Conservation (phyloP, 768 basidiomycete species). For the Leccinum ochraceum region DNA sequence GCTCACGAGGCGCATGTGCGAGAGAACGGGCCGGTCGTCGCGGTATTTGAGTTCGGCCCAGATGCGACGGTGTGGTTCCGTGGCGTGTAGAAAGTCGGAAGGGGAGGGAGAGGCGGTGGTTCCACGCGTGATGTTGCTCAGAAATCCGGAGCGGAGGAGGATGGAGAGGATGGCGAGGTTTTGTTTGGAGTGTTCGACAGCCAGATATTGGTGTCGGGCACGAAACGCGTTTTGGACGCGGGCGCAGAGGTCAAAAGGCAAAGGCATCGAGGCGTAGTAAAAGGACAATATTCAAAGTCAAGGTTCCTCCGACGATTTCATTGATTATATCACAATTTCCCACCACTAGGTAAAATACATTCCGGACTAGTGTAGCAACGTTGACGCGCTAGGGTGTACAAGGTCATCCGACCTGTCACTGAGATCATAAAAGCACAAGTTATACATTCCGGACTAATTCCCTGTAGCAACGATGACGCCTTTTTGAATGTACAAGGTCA, state of each 20-base stretch:
- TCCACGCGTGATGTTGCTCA: constrained; percentile 81
- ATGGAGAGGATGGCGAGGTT: constrained; percentile 92
- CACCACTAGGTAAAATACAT: no score
- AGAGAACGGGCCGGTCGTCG: constrained; percentile 82
- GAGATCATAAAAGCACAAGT: no score
- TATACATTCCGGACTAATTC: no score
- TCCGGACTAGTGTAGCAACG: no score
- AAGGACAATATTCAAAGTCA: neutral
- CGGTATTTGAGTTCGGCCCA: constrained; percentile 94
- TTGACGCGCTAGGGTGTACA: no score
- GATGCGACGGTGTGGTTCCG: constrained; percentile 61
- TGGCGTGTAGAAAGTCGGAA: constrained; percentile 53
- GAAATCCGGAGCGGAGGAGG: constrained; percentile 87
- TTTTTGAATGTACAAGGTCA: constrained; percentile 22
- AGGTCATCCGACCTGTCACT: no score
- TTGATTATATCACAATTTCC: constrained; percentile 17
- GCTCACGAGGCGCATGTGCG: constrained; percentile 77
- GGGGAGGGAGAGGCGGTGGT: constrained; percentile 68
- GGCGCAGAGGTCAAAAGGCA: constrained; percentile 87
- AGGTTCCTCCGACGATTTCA: no score
- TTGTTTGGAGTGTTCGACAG: constrained; percentile 81
- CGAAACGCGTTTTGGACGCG: constrained; percentile 91
- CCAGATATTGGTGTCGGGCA: constrained; percentile 75
- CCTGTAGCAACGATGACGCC: no score
- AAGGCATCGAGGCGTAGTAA: constrained; percentile 38